These are phyloP conservation scores for Paramecium sexaurelia DNA, from an alignment of 73 alveolate genomes.

Conservation along the genomic window DNA sequence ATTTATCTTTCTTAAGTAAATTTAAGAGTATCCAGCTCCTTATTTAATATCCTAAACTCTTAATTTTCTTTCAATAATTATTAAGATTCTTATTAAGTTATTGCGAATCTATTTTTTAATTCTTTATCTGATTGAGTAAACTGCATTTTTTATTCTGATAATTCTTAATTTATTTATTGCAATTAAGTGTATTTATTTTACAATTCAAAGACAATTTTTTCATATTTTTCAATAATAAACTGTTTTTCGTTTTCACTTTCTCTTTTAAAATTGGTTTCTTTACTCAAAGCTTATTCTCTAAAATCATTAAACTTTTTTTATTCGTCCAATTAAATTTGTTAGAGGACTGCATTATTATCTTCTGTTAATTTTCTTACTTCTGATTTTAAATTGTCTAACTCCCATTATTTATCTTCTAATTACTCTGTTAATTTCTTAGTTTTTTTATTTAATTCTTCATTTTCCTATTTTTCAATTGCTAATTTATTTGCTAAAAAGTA, in stretches of 20 bases:
- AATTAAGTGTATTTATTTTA: neutral
- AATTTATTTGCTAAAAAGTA: conserved; percentile 18
- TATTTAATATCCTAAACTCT: conserved; percentile 40
- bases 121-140: conserved; percentile 34
- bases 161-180: conserved; percentile 6
- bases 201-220: conserved; percentile 52
- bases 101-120: neutral
- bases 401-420: conserved; percentile 45
- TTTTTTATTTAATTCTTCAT: conserved; percentile 52
- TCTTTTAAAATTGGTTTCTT: conserved; percentile 49
- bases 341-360: neutral
- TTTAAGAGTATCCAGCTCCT: conserved; percentile 47
- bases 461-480: conserved; percentile 14
- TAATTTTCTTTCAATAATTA: conserved; percentile 20
- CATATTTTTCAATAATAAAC: conserved; percentile 54
- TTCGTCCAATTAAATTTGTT: conserved; percentile 17
- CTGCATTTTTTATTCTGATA: neutral
- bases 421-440: conserved; percentile 27
- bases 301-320: conserved; percentile 57
- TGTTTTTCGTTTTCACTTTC: conserved; percentile 53
- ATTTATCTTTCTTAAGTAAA: conserved; percentile 63
- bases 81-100: neutral
- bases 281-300: conserved; percentile 53
- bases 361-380: conserved; percentile 49
- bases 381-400: neutral